These are phyloP conservation scores for Pseudogymnoascus sp. DNA, from an alignment of 2,329 filamentous ascomycete genomes.

Conservation along the genomic window DNA sequence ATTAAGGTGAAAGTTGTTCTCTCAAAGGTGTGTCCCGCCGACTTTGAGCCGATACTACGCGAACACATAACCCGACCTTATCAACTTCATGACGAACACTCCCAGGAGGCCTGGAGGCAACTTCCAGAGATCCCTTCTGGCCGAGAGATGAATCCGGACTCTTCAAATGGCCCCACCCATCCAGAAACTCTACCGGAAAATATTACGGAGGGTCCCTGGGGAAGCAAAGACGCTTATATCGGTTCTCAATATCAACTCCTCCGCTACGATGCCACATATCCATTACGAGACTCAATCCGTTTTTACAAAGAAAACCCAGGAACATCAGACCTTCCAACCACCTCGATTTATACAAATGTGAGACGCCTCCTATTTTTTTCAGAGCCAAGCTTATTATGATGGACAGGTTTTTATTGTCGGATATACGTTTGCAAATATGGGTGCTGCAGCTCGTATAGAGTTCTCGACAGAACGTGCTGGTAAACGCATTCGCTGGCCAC, in stretches of 20 bases:
- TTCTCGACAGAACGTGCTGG: constrained; percentile 61
- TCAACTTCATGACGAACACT: neutral
- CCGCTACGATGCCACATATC: constrained; percentile 63
- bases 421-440: constrained; percentile 52
- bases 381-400: neutral
- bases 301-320: constrained; percentile 43
- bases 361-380: constrained; percentile 14
- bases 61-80: neutral
- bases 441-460: constrained; percentile 57
- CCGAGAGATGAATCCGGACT: constrained; percentile 40
- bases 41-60: constrained; percentile 4
- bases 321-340: constrained; percentile 48
- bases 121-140: constrained; percentile 47
- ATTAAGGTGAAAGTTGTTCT: neutral
- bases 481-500: constrained; percentile 57
- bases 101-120: constrained; percentile 26
- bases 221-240: constrained; percentile 57
- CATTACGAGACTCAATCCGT: constrained; percentile 58
- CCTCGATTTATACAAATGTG: constrained; percentile 64
- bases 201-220: constrained; percentile 46
- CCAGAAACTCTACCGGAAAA: constrained; percentile 39
- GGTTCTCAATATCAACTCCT: constrained; percentile 66
- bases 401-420: constrained; percentile 57
- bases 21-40: neutral
- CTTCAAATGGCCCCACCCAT: constrained; percentile 1